phyloP scores from a whole-genome alignment of 73 alveolate genomes.

The Stentor roeselii region DNA sequence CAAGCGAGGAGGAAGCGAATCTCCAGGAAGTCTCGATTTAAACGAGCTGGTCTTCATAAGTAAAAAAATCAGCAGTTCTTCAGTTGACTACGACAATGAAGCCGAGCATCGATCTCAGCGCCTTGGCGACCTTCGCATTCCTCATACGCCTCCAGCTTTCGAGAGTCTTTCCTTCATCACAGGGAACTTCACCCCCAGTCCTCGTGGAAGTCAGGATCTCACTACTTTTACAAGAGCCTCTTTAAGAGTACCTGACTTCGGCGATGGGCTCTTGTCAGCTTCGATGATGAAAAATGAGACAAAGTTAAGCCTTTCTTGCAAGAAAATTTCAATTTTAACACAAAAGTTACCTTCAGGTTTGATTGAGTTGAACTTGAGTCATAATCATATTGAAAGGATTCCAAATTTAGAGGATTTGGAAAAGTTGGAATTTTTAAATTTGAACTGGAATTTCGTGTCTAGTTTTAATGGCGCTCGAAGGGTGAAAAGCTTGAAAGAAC shows the following conservation, averaged over 20 bases:
- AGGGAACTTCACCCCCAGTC: neutral
- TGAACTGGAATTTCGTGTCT: neutral
- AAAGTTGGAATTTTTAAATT: neutral
- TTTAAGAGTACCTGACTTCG: neutral
- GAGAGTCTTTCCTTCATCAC: neutral
- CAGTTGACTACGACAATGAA: neutral
- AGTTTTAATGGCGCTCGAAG: neutral
- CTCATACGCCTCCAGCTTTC: neutral
- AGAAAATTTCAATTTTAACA: neutral
- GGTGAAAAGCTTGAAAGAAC: neutral
- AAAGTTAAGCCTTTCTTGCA: neutral
- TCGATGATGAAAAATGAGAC: neutral
- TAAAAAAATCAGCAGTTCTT: neutral
- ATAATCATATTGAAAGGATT: neutral
- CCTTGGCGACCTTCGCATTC: neutral
- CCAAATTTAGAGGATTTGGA: constrained; percentile 15
- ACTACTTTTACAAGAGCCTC: neutral
- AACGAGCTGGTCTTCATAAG: constrained; percentile 6
- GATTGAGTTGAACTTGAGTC: neutral
- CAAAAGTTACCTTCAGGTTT: neutral
- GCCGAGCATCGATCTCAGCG: neutral
- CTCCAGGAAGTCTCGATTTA: constrained; percentile 24
- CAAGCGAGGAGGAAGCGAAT: neutral
- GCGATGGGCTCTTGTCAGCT: neutral
- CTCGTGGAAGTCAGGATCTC: neutral